Evolutionary conservation across 148 eudicot genomes (phyloP).

Genomic region (Drosera capensis): DNA sequence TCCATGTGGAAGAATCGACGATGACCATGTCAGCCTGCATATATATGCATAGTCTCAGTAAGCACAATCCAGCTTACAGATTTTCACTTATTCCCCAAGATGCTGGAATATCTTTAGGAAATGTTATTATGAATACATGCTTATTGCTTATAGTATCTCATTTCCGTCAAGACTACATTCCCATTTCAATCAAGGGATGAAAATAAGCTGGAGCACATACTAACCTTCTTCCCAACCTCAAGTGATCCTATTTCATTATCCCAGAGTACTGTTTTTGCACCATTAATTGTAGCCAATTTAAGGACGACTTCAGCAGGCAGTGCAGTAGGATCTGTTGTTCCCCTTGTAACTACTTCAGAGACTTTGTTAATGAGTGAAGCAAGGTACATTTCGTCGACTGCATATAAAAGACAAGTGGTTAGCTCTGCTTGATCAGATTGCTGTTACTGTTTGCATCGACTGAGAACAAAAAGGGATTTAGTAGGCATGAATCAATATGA

Average conservation of each 20-base stretch:
- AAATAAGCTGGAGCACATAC: constrained; percentile 2
- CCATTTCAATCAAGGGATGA: neutral
- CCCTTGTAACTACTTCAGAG: constrained; percentile 44
- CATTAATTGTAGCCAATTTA: constrained; percentile 76
- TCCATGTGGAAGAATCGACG: constrained; percentile 74
- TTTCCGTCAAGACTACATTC: neutral
- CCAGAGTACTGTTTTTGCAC: constrained; percentile 85
- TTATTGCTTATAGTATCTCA: neutral
- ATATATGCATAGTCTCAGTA: too few relatives aligned
- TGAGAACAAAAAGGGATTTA: neutral
- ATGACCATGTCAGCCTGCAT: constrained; percentile 71
- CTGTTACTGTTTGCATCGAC: neutral
- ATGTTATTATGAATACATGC: neutral
- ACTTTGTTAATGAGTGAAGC: constrained; percentile 96
- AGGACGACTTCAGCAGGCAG: constrained; percentile 73
- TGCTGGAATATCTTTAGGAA: neutral
- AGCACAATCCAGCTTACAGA: neutral
- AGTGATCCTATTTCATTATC: constrained; percentile 87
- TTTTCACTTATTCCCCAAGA: neutral
- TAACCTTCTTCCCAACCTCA: constrained; percentile 82
- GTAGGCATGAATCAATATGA: too few relatives aligned
- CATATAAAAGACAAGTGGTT: constrained; percentile 1
- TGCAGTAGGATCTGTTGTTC: constrained; percentile 81
- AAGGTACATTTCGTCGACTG: constrained; percentile 97
- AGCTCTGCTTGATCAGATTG: neutral